Percentiles rank a stretch among this genome's conserved stretches.
These are phyloP conservation scores for Suhomyces terraborum DNA, from an alignment of 1,139 yeast genomes.

Conservation along the genomic window DNA sequence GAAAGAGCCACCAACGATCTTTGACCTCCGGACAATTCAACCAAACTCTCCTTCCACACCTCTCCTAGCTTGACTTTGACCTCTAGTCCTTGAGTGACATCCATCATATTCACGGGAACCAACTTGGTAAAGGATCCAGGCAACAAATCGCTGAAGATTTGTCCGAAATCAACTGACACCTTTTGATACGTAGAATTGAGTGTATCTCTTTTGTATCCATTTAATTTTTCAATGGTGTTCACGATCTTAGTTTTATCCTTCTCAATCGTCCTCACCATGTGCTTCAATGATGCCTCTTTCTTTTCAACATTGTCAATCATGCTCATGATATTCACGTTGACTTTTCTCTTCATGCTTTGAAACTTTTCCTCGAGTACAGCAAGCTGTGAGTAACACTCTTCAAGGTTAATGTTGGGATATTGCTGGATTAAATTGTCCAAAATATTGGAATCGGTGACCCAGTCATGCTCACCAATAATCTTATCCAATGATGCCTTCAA, in stretches of 20 bases:
- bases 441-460: slow-evolving; percentile 70
- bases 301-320: slow-evolving; percentile 94
- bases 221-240: slow-evolving; percentile 81
- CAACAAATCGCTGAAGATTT: slow-evolving; percentile 80
- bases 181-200: slow-evolving; percentile 81
- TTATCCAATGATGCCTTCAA: slow-evolving; percentile 48
- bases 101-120: slow-evolving; percentile 76
- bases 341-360: slow-evolving; percentile 78
- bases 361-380: slow-evolving; percentile 60
- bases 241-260: slow-evolving; percentile 89
- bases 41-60: slow-evolving; percentile 95
- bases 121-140: slow-evolving; percentile 92
- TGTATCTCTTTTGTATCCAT: slow-evolving; percentile 84
- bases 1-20: slow-evolving; percentile 91
- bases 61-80: slow-evolving; percentile 88
- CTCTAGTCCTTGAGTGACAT: slow-evolving; percentile 88
- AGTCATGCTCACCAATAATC: slow-evolving; percentile 59
- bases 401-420: slow-evolving; percentile 63
- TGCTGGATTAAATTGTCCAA: slow-evolving; percentile 56
- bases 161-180: slow-evolving; percentile 89
- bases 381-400: slow-evolving; percentile 61
- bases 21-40: slow-evolving; percentile 97
- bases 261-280: slow-evolving; percentile 85
- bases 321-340: slow-evolving; percentile 86
- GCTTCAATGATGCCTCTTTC: slow-evolving; percentile 75